Conservation (phyloP, 139 green algal species). For the Micractinium sp. region DNA sequence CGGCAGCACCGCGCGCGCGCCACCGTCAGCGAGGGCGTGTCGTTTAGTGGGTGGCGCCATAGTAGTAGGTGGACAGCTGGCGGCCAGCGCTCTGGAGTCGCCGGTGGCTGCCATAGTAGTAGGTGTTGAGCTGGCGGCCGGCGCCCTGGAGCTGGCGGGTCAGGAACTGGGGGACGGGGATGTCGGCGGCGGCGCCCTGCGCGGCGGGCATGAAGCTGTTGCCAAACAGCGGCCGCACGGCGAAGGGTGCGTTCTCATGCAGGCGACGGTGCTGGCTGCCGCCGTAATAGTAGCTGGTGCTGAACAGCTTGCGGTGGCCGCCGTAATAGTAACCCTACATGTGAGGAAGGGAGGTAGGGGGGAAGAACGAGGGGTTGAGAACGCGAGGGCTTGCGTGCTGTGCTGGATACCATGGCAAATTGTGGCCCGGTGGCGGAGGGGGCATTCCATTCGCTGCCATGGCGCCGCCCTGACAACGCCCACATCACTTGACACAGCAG, state of each 20-base stretch:
- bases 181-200: neutral
- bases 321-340: neutral
- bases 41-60: neutral
- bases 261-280: neutral
- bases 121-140: neutral
- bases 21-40: neutral
- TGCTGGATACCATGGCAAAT: too few relatives aligned
- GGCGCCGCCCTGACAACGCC: neutral
- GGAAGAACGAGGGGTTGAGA: neutral
- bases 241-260: neutral
- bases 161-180: conserved; percentile 15
- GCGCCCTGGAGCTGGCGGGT: conserved; percentile 6
- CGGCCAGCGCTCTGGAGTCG: neutral
- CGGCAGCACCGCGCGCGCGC: too few relatives aligned
- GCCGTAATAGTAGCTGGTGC: neutral
- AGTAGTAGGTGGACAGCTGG: neutral
- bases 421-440: too few relatives aligned
- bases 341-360: neutral
- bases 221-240: neutral
- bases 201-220: neutral
- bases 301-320: neutral
- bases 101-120: conserved; percentile 9
- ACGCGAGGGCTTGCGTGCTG: neutral
- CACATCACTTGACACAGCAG: too few relatives aligned
- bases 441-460: too few relatives aligned